Evolutionary conservation across 768 basidiomycete species (phyloP), one percentile per base, ranked within the genome.

Genomic region (Termitomyces sp.): DNA sequence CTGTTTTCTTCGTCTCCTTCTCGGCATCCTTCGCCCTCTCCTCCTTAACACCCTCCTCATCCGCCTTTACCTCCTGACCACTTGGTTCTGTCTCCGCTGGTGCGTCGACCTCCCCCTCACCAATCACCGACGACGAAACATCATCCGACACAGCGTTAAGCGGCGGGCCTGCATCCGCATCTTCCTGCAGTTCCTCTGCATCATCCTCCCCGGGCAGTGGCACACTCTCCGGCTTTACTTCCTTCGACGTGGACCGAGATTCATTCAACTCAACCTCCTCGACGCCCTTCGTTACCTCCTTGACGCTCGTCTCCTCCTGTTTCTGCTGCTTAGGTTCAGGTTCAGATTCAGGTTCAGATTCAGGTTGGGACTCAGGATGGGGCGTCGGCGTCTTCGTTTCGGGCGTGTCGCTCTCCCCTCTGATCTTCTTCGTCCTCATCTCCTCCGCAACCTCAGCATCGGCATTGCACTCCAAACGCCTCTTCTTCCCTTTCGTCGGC

Each of bases 261-360:
- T 78, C 84, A 39, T 81, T 81, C 51, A 89, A 71, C 55, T 84
- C 87, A 52, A 89, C 88, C 61, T 85, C 79, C 61, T 85, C 76
- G 51, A 90, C 89, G 4, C 87, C 88, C 65, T 80, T 68, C 0
- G 87, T 88, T 60, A 91, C 87, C 65, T 86, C 86, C 68, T 85
- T 88, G 24, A 90, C 86, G 34, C 75, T 84, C 58, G 74, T 79
- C 80, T n/a, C 64, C 65, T 64, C 79, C 80, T 16, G 66, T 67
- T 56, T 72, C 75, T 37, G 75, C 65, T 65, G 61, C 24, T 71
- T 67, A 33, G 65, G 65, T 36, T 59, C 59, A 39, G 70, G 67
- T 49, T 49, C 47, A 39, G 65, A 16, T 8, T 15, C 45, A 27
- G 45, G 16, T 6, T 16, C 45, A 46, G 45, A 46, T 47, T 18